These are phyloP conservation scores for Biscogniauxia mediterranea DNA, from an alignment of 2,329 filamentous ascomycete genomes.

Conservation along the genomic window DNA sequence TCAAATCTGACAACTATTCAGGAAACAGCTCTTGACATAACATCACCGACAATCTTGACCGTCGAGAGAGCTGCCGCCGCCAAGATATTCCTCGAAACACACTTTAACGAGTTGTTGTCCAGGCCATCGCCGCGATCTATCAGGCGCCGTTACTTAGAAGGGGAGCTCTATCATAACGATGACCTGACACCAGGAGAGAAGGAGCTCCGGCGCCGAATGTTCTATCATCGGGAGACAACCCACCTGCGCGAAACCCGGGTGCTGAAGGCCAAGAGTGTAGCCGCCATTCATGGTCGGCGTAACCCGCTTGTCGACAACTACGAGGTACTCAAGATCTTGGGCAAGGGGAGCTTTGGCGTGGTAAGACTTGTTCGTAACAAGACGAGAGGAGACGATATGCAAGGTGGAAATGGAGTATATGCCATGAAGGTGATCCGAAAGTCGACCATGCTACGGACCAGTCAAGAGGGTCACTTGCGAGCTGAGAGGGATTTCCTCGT, in stretches of 20 bases:
- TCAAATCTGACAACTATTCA: constrained; percentile 32
- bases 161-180: constrained; percentile 55
- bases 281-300: constrained; percentile 38
- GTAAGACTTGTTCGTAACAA: constrained; percentile 80
- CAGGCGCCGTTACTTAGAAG: constrained; percentile 62
- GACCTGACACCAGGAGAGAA: constrained; percentile 56
- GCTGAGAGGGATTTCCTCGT: constrained; percentile 92
- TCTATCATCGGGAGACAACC: constrained; percentile 66
- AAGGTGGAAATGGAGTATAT: constrained; percentile 61
- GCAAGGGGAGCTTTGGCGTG: constrained; percentile 92
- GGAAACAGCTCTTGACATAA: constrained; percentile 31
- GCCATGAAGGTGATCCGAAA: constrained; percentile 98
- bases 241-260: constrained; percentile 72
- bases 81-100: constrained; percentile 82
- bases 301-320: constrained; percentile 64
- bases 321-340: constrained; percentile 76
- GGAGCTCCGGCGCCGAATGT: constrained; percentile 53
- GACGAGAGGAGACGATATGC: constrained; percentile 19
- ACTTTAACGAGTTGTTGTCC: constrained; percentile 70
- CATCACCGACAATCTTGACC: constrained; percentile 48
- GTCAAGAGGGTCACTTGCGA: constrained; percentile 87
- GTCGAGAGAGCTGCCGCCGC: constrained; percentile 77
- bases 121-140: constrained; percentile 57
- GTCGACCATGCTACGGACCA: constrained; percentile 84
- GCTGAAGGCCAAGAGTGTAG: constrained; percentile 60